A percentile compares a stretch with the other conserved stretches of the same genome.
Conservation (phyloP, 2,329 filamentous ascomycete species). For the Diaporthe vaccinii region DNA sequence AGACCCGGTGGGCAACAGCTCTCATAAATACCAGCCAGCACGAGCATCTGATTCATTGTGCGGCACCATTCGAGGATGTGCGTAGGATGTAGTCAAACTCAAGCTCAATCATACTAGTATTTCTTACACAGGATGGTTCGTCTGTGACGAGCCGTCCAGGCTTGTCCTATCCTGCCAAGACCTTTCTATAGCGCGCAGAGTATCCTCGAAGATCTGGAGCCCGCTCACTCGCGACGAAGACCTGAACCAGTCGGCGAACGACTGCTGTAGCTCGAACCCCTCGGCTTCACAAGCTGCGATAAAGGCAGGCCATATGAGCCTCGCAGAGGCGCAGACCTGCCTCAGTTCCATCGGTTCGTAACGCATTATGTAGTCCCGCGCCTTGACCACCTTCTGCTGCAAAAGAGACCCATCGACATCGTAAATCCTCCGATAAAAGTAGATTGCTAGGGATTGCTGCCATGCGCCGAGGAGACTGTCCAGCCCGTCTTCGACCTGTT, state of each 20-base stretch:
- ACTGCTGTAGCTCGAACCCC: constrained; percentile 47
- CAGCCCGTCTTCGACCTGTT: constrained; percentile 40
- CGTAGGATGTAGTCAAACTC: background rate
- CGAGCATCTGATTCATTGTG: background rate
- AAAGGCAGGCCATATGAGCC: constrained; percentile 55
- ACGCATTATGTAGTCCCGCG: constrained; percentile 50
- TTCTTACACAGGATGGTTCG: background rate
- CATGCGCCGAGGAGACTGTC: constrained; percentile 52
- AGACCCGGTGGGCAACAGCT: background rate
- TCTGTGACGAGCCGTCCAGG: background rate
- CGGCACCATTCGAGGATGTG: background rate
- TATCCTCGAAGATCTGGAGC: constrained; percentile 49
- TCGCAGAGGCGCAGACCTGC: constrained; percentile 47
- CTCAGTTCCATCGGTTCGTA: constrained; percentile 46
- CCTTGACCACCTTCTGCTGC: constrained; percentile 50
- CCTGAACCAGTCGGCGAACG: constrained; percentile 52
- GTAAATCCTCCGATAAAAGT: constrained; percentile 56
- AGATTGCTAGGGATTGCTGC: constrained; percentile 53
- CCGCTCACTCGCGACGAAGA: constrained; percentile 48
- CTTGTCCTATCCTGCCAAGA: constrained; percentile 48
- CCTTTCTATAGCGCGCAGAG: constrained; percentile 41
- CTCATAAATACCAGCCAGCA: background rate
- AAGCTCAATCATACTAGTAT: background rate
- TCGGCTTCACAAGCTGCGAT: constrained; percentile 55
- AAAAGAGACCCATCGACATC: constrained; percentile 52